Evolutionary conservation across 305 asterid genomes (phyloP).

Genomic region (Solanum hybrid): DNA sequence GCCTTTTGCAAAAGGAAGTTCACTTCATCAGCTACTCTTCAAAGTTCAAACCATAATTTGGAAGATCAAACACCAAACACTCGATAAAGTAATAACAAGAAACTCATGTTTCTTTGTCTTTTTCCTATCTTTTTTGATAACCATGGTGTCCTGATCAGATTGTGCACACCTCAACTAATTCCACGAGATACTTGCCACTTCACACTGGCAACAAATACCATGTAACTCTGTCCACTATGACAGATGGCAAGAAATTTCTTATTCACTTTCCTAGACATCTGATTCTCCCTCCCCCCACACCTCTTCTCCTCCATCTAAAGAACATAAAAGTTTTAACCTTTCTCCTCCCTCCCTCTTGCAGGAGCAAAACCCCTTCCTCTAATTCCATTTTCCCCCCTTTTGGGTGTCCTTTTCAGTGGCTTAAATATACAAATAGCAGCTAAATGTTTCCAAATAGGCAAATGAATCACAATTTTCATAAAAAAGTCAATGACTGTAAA

Average conservation of each 20-base stretch:
- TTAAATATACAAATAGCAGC: neutral
- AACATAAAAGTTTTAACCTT: neutral
- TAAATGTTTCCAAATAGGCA: neutral
- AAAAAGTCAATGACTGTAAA: neutral
- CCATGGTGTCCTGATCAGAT: neutral
- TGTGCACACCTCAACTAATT: neutral
- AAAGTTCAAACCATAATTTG: neutral
- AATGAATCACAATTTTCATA: neutral
- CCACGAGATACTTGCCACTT: neutral
- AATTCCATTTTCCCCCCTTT: neutral
- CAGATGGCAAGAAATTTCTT: neutral
- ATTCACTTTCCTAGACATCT: neutral
- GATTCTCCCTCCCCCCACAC: no score
- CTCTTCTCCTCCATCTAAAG: neutral
- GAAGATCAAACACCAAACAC: neutral
- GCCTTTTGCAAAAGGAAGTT: neutral
- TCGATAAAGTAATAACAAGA: neutral
- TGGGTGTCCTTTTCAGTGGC: neutral
- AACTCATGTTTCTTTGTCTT: neutral
- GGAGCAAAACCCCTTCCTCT: neutral
- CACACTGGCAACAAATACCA: neutral
- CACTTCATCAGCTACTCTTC: neutral
- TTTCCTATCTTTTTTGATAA: neutral
- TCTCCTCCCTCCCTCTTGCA: neutral
- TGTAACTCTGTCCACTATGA: neutral